Percentiles rank a stretch among this genome's conserved stretches.
These are phyloP conservation scores for Penicillium psychrofluorescens DNA, from an alignment of 495 filamentous ascomycete genomes.

Conservation along the genomic window DNA sequence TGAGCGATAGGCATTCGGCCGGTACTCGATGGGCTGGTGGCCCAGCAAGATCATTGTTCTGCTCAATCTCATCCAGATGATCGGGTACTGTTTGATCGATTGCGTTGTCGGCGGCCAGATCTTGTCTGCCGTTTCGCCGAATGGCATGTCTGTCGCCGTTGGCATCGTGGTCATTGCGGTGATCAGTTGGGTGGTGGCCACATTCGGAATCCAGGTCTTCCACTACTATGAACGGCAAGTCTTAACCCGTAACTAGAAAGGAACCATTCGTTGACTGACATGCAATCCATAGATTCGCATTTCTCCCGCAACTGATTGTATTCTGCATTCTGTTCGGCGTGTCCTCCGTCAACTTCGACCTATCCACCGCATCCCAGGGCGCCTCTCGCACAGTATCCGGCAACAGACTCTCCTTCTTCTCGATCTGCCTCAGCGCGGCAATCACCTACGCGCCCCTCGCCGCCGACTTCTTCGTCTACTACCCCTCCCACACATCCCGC, in stretches of 20 bases:
- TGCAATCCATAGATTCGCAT: slow-evolving; percentile 47
- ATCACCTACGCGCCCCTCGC: slow-evolving; percentile 56
- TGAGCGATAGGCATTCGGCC: slow-evolving; percentile 47
- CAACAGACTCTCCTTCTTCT: slow-evolving; percentile 62
- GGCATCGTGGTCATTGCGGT: slow-evolving; percentile 64
- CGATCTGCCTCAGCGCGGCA: slow-evolving; percentile 54
- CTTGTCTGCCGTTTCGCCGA: slow-evolving; percentile 59
- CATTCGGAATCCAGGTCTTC: slow-evolving; percentile 67
- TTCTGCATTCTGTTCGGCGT: slow-evolving; percentile 61
- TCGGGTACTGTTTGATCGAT: slow-evolving; percentile 66
- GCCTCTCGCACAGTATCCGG: slow-evolving; percentile 46
- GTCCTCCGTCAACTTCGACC: slow-evolving; percentile 57
- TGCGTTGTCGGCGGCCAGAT: slow-evolving; percentile 70
- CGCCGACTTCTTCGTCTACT: slow-evolving; percentile 62
- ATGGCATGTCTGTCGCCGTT: slow-evolving; percentile 58
- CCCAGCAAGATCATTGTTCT: slow-evolving; percentile 66
- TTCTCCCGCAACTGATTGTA: slow-evolving; percentile 59
- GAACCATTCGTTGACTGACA: not conserved
- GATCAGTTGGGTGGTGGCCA: slow-evolving; percentile 59
- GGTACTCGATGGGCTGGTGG: slow-evolving; percentile 77
- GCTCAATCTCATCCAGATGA: slow-evolving; percentile 62
- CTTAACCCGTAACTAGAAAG: not conserved
- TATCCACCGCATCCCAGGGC: slow-evolving; percentile 41
- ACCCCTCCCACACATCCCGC: slow-evolving; percentile 44
- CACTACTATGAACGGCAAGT: slow-evolving; percentile 61